These are phyloP conservation scores for Phytophthora kernoviae DNA, from an alignment of 352 stramenopile species.

Conservation along the genomic window DNA sequence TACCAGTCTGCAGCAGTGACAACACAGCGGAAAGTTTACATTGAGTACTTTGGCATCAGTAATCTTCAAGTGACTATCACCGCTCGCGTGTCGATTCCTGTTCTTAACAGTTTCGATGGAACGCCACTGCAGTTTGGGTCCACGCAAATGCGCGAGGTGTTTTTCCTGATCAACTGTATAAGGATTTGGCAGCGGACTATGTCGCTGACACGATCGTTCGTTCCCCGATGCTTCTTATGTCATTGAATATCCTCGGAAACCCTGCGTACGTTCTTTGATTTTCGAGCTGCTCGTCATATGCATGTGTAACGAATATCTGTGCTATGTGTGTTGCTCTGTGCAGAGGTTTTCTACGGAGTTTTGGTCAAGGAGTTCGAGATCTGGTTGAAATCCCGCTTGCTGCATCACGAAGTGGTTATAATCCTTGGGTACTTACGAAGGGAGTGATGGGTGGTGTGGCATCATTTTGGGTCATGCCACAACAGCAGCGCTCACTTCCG, in stretches of 20 bases:
- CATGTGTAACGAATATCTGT: slow-evolving; percentile 8
- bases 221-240: slow-evolving; percentile 82
- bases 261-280: slow-evolving; percentile 62
- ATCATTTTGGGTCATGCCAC: slow-evolving; percentile 82
- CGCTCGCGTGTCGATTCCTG: slow-evolving; percentile 73
- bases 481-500: slow-evolving; percentile 65
- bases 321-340: slow-evolving; percentile 6
- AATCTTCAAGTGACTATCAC: slow-evolving; percentile 71
- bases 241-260: slow-evolving; percentile 86
- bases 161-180: slow-evolving; percentile 78
- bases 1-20: slow-evolving; percentile 31
- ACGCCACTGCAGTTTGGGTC: slow-evolving; percentile 70
- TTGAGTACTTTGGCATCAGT: slow-evolving; percentile 63
- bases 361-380: slow-evolving; percentile 71
- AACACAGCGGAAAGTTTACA: slow-evolving; percentile 64
- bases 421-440: slow-evolving; percentile 76
- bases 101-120: slow-evolving; percentile 84
- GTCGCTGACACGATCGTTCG: slow-evolving; percentile 81
- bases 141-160: slow-evolving; percentile 67
- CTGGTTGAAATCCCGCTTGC: slow-evolving; percentile 79
- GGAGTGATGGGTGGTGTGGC: slow-evolving; percentile 66
- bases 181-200: slow-evolving; percentile 85
- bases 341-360: slow-evolving; percentile 79
- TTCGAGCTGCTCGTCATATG: neutral
- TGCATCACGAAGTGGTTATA: slow-evolving; percentile 74